Evolutionary conservation across 2,329 filamentous ascomycete species (phyloP), one percentile per base, ranked within the genome.

Genomic region (Penicillium sp.): DNA sequence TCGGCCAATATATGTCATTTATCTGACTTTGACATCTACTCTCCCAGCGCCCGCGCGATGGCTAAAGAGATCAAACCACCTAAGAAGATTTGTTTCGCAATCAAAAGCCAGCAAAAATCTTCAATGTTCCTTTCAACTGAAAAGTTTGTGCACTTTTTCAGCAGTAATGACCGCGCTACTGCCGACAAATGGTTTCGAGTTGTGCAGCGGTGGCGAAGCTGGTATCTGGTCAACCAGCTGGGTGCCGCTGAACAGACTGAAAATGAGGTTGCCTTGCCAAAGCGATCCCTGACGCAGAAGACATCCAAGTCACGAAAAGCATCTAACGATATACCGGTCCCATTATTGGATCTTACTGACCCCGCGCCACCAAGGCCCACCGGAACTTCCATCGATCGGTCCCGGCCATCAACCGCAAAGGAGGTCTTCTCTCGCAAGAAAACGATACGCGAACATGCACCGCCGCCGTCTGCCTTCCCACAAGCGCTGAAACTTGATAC

Each of bases 71-170:
- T 97, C 49, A 92, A 88, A 65, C 88, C 92, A 1, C 93, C 93
- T 0, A 96, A 94, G 73, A 89, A 87, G 67, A 82, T 87, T 62
- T 96, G 91, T 75, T 93, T 90, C 66, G 92, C 91, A 0, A 82
- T 97, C 64, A 97, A 96, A 75, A 95, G 90, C 64, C 92, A 96
- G 75, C 88, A 96, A 68, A 96, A 93, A 73, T 88, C 88, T 0
- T 86, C 84, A 54, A 87, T 96, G 66, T 97, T 97, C 67, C 77
- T 91, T 50, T 87, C 88, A 50, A 89, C 87, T 3, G 87, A 90
- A 48, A 93, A 93, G 63, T 97, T 91, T 68, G 89, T 96, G 3
- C 93, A 97, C 68, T 96, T 93, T 74, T 96, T 97, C 75, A 88
- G 86, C 54, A 91, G 89, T 1, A 90, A 91, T 40, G 90, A 97